These are phyloP conservation scores for Lecanicillium sp. DNA, from an alignment of 2,329 filamentous ascomycete genomes.

Conservation along the genomic window DNA sequence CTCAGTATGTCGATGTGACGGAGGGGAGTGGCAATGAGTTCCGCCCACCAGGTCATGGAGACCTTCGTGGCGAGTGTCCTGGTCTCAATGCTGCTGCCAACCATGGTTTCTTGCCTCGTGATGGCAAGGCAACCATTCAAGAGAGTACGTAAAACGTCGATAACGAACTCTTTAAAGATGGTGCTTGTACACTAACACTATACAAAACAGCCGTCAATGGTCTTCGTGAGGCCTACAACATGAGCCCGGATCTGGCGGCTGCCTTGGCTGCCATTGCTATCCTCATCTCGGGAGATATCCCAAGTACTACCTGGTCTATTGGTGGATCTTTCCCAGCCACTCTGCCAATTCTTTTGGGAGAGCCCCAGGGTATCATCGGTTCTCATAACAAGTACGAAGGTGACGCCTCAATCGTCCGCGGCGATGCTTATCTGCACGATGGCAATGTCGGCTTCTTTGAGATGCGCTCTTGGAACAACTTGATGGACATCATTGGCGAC, in stretches of 20 bases:
- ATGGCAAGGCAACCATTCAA: conserved; percentile 16
- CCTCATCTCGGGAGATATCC: conserved; percentile 39
- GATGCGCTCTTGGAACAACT: background rate
- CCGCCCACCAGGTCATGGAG: conserved; percentile 4
- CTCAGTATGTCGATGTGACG: background rate
- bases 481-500: background rate
- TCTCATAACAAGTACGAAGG: conserved; percentile 48
- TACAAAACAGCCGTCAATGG: background rate
- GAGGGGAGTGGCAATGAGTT: conserved; percentile 8
- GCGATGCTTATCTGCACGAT: conserved; percentile 22
- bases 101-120: conserved; percentile 22
- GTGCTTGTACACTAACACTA: background rate
- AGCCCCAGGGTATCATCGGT: conserved; percentile 36
- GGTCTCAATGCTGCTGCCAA: conserved; percentile 25
- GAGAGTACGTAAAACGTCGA: too few relatives aligned
- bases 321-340: conserved; percentile 37
- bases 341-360: conserved; percentile 29
- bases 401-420: conserved; percentile 39
- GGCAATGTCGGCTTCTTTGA: background rate
- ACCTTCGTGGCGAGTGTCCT: conserved; percentile 15
- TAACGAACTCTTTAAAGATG: too few relatives aligned
- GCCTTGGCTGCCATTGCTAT: conserved; percentile 33
- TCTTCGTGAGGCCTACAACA: conserved; percentile 29
- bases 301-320: conserved; percentile 42
- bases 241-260: conserved; percentile 34